Base-by-base conservation (phyloP, 257 asterid genomes). In the Nicotiana attenuata region DNA sequence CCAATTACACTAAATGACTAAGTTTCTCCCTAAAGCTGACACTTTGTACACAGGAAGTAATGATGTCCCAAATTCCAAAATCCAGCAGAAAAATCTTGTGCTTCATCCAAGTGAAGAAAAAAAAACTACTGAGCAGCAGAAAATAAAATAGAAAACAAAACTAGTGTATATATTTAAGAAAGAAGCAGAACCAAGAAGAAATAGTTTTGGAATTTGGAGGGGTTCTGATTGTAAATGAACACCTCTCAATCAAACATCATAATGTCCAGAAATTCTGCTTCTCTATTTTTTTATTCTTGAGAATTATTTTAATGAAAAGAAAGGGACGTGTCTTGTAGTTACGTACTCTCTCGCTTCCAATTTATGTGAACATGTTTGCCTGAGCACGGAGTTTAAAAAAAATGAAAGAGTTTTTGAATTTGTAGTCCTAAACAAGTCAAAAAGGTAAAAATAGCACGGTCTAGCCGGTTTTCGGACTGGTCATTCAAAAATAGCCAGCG, bases 251-350 rank as follows among this genome's bases (percentile, higher is more conserved):
- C 82, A 15, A 75, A 50, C 52, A 80, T 77, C 81, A 50, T 76
- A 82, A 65, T 78, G 63, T 84, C 82, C 80, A 85, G 82, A 33
- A 85, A 31, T 77, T 64, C 45, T 61, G 26, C 60, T 41, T 28
- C 22, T 45, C 3, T 31, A 13, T 26, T 14, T 6, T 22, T 75
- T 73, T 24, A 75, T 14, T 22, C 75, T 75, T 28, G 31, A 57
- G 79, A 80, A 24, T 56, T 77, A n/a, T 69, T 76, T 63, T 41
- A 82, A 73, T 83, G 82, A 59, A 79, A 80, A 77, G 66, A 80
- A 7, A 81, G 85, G 78, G 81, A 75, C 63, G 16, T 75, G 60
- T 50, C 78, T 24, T 73, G 61, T 60, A 45, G 63, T 52, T 78
- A 68, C 81, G 64, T 75, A 80, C 47, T 41, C n/a, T n/a, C n/a